These are phyloP conservation scores for Penicillium arizonense DNA, from an alignment of 495 filamentous ascomycete species.

Conservation along the genomic window DNA sequence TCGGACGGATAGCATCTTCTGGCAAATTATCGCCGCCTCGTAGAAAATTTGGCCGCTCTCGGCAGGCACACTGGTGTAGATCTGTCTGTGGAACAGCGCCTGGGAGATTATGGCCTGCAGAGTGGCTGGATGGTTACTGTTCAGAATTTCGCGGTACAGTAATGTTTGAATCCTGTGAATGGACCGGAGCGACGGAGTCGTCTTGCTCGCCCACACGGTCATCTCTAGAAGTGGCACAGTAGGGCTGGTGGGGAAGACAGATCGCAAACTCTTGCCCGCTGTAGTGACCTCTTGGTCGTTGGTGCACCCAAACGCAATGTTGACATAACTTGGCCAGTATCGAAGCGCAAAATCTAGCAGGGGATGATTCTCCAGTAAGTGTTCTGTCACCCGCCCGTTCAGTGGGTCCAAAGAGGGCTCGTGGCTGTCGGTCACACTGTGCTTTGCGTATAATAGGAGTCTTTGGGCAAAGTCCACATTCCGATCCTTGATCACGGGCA, in stretches of 20 bases:
- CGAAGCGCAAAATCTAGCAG: conserved; percentile 26
- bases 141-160: conserved; percentile 14
- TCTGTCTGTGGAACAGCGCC: too few species aligned
- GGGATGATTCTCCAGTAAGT: conserved; percentile 14
- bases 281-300: conserved; percentile 15
- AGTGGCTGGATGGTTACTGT: not conserved
- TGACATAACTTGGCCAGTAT: conserved; percentile 21
- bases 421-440: conserved; percentile 7
- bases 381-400: conserved; percentile 2
- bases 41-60: too few species aligned
- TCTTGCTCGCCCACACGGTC: conserved; percentile 19
- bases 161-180: conserved; percentile 14
- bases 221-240: conserved; percentile 17
- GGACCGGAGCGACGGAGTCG: conserved; percentile 9
- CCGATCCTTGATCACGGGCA: conserved; percentile 14
- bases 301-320: conserved; percentile 11
- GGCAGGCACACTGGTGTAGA: too few species aligned
- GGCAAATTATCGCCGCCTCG: conserved; percentile 10
- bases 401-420: conserved; percentile 16
- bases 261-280: conserved; percentile 13
- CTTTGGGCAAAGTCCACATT: conserved; percentile 16
- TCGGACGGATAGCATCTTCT: conserved; percentile 12
- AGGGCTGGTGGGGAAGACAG: conserved; percentile 12
- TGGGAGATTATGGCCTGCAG: too few species aligned
- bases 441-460: conserved; percentile 15